phyloP scores from a whole-genome alignment of 2,329 filamentous ascomycete genomes.

The Ophiostoma montium region DNA sequence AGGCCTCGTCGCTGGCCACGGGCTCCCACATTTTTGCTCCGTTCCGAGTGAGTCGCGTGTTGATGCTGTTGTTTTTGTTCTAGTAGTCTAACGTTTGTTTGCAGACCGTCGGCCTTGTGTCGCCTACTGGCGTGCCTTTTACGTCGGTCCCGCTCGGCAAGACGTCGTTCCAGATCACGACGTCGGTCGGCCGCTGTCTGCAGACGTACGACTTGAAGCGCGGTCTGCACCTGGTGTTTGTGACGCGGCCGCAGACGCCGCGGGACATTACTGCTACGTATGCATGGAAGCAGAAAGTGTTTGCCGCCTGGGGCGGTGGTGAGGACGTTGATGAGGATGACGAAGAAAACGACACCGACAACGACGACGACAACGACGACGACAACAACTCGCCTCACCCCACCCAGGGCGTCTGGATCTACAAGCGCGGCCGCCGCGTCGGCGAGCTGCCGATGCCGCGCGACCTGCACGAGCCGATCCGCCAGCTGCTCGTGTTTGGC shows the following conservation, averaged over 20 bases:
- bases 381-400: constrained; percentile 11
- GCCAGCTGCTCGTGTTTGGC: constrained; percentile 69
- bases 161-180: constrained; percentile 94
- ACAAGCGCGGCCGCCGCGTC: constrained; percentile 77
- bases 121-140: constrained; percentile 80
- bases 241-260: constrained; percentile 82
- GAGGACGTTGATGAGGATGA: constrained; percentile 1
- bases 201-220: constrained; percentile 92
- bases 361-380: not conserved
- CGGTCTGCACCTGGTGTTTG: constrained; percentile 83
- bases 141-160: constrained; percentile 80
- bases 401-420: constrained; percentile 68
- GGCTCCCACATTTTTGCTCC: constrained; percentile 80
- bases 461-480: constrained; percentile 55
- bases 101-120: constrained; percentile 92
- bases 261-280: constrained; percentile 71
- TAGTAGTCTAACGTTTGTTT: not conserved
- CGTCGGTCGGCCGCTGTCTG: constrained; percentile 74
- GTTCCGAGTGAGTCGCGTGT: constrained; percentile 59
- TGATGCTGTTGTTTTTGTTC: not conserved
- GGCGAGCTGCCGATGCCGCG: constrained; percentile 57
- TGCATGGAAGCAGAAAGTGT: constrained; percentile 75
- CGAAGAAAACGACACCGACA: not conserved
- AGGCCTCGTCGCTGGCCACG: constrained; percentile 28
- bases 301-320: constrained; percentile 73